Evolutionary conservation across 352 stramenopile species (phyloP), one percentile per base, ranked within the genome.

Genomic region (Phytophthora constricta): DNA sequence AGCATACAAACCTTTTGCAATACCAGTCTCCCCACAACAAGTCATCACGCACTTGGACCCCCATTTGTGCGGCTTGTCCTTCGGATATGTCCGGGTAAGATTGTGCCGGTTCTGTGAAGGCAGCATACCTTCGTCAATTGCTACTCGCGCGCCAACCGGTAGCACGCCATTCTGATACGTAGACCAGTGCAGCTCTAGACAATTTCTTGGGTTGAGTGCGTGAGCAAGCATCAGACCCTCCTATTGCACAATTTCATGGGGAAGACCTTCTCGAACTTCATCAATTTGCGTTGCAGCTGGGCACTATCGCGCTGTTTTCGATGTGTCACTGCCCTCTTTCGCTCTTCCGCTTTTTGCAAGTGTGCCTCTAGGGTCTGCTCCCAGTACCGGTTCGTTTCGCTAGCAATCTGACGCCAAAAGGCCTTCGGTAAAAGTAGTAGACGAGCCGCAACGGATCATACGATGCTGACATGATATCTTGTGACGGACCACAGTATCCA

Each of bases 61-160:
- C 53, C 53, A 59, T 16, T 51, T 51, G 33, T 48, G 50, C 19
- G 50, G 50, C 16, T 58, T 58, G 33, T 58, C 33, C 28, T 58
- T 60, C 13, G 50, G 39, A 27, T 52, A 60, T 1, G 26, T 51
- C 16, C 53, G 26, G 8, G 39, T 70, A 3, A 42, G 42, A 28
- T 61, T 70, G n/a, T 43, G 59, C 0, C 23, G 41, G 17, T 42
- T 60, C n/a, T 45, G 23, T 1, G 19, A 62, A 8, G 62, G 28
- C 17, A 64, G 33, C 56, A 66, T 62, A 0, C 20, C 56, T 41
- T 71, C 56, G 34, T 65, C 55, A 14, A 71, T 50, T 2, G 56
- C 22, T 5, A 71, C n/a, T 1, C n/a, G 5, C 0, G 42, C 2
- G 0, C 49, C 54, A 5, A 43, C 54, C 5, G 42, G 54, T 10